These are phyloP conservation scores for Geoglossum glabrum DNA, from an alignment of 495 filamentous ascomycete genomes.

Conservation along the genomic window DNA sequence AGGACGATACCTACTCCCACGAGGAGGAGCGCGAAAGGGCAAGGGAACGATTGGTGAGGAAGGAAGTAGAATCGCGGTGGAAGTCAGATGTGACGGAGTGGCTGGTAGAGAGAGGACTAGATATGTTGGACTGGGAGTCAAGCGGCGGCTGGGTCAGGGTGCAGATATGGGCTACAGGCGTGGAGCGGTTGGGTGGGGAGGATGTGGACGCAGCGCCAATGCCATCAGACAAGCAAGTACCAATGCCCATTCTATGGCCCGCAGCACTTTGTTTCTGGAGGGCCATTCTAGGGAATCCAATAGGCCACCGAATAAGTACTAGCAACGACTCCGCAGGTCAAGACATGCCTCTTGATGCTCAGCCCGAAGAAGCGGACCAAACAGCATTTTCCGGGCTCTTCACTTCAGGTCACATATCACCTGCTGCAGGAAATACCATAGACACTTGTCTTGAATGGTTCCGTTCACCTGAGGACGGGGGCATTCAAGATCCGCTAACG, in stretches of 20 bases:
- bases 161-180: neutral
- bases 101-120: slow-evolving; percentile 2
- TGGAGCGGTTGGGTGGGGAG: neutral
- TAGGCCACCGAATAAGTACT: neutral
- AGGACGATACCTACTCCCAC: neutral
- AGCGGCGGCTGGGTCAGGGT: slow-evolving; percentile 2
- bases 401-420: neutral
- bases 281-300: neutral
- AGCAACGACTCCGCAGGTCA: neutral
- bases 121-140: neutral
- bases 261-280: slow-evolving; percentile 1
- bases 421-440: neutral
- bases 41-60: neutral
- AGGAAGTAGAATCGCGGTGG: slow-evolving; percentile 1
- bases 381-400: neutral
- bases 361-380: neutral
- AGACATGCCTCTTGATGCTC: neutral
- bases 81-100: slow-evolving; percentile 4
- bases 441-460: slow-evolving; percentile 3
- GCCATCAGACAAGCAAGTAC: neutral
- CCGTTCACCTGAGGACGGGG: slow-evolving; percentile 5
- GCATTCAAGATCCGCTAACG: slow-evolving; percentile 35
- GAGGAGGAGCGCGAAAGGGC: neutral
- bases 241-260: slow-evolving; percentile 3
- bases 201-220: neutral